Evolutionary conservation across 805 yeast species (phyloP).

Genomic region (Henningerozyma blattae): DNA sequence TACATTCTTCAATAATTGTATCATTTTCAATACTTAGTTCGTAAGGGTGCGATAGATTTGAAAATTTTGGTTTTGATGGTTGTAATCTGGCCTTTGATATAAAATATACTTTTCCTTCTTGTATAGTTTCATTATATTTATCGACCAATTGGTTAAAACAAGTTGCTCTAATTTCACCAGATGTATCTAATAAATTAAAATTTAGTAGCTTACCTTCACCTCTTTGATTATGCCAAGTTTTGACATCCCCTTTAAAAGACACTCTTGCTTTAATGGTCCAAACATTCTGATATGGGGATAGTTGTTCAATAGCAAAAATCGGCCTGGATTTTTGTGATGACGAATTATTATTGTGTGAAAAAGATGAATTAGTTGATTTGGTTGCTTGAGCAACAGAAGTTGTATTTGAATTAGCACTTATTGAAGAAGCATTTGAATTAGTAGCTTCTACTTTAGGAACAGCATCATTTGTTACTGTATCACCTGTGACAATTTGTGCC

Average conservation of each 20-base stretch:
- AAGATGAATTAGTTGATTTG: constrained; percentile 1
- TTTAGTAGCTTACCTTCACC: constrained; percentile 89
- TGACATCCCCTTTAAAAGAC: constrained; percentile 74
- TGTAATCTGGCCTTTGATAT: constrained; percentile 71
- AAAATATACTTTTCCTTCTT: constrained; percentile 84
- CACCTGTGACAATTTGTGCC: constrained; percentile 17
- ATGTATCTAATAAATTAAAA: constrained; percentile 80
- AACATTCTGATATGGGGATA: constrained; percentile 80
- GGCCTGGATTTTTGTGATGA: constrained; percentile 25
- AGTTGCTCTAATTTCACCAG: constrained; percentile 93
- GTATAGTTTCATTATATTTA: constrained; percentile 57
- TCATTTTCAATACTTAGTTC: constrained; percentile 77
- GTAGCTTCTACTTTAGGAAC: constrained; percentile 3
- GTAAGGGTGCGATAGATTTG: constrained; percentile 75
- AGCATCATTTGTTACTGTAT: constrained; percentile 5
- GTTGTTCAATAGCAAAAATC: constrained; percentile 66
- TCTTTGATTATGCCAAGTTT: constrained; percentile 74
- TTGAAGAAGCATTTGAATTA: constrained; percentile 10
- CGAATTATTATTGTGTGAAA: constrained; percentile 3
- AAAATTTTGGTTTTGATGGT: constrained; percentile 76
- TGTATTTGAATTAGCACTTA: constrained; percentile 14
- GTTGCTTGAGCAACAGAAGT: constrained; percentile 3
- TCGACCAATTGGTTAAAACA: constrained; percentile 86
- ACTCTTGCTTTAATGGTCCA: constrained; percentile 95
- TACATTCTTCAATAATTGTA: constrained; percentile 58